These are phyloP conservation scores for Fusarium sororula DNA, from an alignment of 2,329 filamentous ascomycete species.

Conservation along the genomic window DNA sequence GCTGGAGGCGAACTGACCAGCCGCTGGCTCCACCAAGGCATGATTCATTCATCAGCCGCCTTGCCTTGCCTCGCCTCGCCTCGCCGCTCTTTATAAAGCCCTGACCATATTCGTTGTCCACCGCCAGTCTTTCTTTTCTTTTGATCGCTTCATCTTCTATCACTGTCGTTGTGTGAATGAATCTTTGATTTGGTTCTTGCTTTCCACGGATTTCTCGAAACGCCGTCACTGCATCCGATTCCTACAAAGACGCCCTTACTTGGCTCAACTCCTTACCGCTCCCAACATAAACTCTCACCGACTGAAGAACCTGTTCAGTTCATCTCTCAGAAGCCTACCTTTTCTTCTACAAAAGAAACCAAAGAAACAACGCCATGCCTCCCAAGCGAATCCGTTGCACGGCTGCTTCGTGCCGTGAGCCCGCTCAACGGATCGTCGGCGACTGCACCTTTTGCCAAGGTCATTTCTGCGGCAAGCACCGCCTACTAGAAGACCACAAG, in stretches of 20 bases:
- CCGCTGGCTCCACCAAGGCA: slow-evolving; percentile 40
- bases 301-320: slow-evolving; percentile 11
- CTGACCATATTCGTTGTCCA: slow-evolving; percentile 15
- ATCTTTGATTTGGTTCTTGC: slow-evolving; percentile 24
- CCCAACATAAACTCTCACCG: slow-evolving; percentile 19
- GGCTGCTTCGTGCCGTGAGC: slow-evolving; percentile 88
- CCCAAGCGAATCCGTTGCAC: slow-evolving; percentile 85
- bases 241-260: background rate
- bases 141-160: slow-evolving; percentile 24
- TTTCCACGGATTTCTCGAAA: slow-evolving; percentile 18
- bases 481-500: slow-evolving; percentile 92
- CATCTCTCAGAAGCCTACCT: background rate
- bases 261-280: slow-evolving; percentile 19
- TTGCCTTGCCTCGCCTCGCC: slow-evolving; percentile 26
- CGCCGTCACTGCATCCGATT: slow-evolving; percentile 23
- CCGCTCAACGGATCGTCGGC: slow-evolving; percentile 91
- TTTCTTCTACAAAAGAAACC: background rate
- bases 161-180: slow-evolving; percentile 30
- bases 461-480: slow-evolving; percentile 94
- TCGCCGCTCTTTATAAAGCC: slow-evolving; percentile 40
- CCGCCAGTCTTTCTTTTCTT: background rate
- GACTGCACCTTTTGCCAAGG: slow-evolving; percentile 96
- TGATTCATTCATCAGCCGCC: slow-evolving; percentile 46
- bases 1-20: slow-evolving; percentile 42
- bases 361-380: slow-evolving; percentile 59